A percentile compares a stretch with the other conserved stretches of the same genome.
These are phyloP conservation scores for Backusella sp. DNA, from an alignment of 192 early-diverging fungal species.

Conservation along the genomic window DNA sequence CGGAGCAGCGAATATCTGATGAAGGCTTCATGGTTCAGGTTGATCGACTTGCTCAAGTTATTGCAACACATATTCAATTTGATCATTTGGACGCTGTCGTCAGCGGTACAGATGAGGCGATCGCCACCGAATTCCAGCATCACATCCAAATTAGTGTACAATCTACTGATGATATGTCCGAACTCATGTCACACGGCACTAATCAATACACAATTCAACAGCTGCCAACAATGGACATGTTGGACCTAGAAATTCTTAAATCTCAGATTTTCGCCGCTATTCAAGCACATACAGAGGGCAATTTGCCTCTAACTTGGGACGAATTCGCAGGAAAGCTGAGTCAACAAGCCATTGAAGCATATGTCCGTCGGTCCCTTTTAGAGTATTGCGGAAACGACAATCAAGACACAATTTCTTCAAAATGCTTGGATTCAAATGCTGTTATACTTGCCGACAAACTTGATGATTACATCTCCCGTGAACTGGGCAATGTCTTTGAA, in stretches of 20 bases:
- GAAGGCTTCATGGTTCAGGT: conserved; percentile 11
- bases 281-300: conserved; percentile 27
- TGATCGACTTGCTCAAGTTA: conserved; percentile 17
- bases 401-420: not conserved
- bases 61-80: conserved; percentile 28
- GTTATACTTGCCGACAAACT: conserved; percentile 11
- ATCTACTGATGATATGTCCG: not conserved
- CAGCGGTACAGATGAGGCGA: conserved; percentile 13
- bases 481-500: conserved; percentile 21
- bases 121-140: conserved; percentile 18
- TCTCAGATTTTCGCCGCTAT: conserved; percentile 31
- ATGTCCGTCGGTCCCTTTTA: not conserved
- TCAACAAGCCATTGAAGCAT: conserved; percentile 16
- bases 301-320: conserved; percentile 27
- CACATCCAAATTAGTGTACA: conserved; percentile 26
- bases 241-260: conserved; percentile 29
- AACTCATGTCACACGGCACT: not conserved
- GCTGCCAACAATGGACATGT: not conserved
- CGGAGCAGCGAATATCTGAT: not conserved
- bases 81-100: conserved; percentile 28
- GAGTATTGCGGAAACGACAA: conserved; percentile 8
- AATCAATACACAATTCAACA: not conserved
- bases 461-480: conserved; percentile 15
- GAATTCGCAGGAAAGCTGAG: conserved; percentile 20
- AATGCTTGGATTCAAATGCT: conserved; percentile 15